Evolutionary conservation across 2,329 filamentous ascomycete genomes (phyloP), one percentile per base, ranked within the genome.

Genomic region (Shiraia sp.): DNA sequence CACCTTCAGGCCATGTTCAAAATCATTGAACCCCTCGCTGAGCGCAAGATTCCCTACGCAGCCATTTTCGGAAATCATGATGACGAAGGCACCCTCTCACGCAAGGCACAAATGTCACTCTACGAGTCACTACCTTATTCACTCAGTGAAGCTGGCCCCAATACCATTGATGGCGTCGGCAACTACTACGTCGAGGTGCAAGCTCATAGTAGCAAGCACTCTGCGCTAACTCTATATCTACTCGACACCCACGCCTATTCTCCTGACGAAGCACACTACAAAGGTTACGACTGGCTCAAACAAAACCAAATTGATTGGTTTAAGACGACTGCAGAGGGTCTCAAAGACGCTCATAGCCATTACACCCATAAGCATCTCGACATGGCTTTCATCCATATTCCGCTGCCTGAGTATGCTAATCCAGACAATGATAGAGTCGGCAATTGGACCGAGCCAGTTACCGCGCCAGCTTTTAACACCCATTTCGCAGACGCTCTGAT

Each of bases 201-300:
- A 42, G 90, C 88, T 3, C 87, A 86, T 26, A 86, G 87, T 45
- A 88, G 86, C 12, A 84, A 88, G 45, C 91, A 97, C 71, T 95
- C 90, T 1, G 93, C 93, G 4, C 72, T 99, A 36, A 96, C 92
- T 0, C 76, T 99, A n/a, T 99, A 96, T 71, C 78, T 99, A 53
- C 81, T 99, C 31, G 93, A 99, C 70, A 91, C 91, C 0, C 93
- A 99, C 67, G 80, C 88, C 3, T 95, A 96, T 69, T 90, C 89
- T 4, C 91, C 91, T 0, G 88, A 99, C 63, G 90, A 96, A 71
- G 82, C 84, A 41, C 83, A 88, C 45, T 96, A 85, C 67, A 82
- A 83, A n/a, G 93, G 93, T 33, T 99, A 99, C 66, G 92, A 97
- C 71, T 99, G 93, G 93, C 75, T 99, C 63, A 97, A 97, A 73